Evolutionary conservation across 2,329 filamentous ascomycete species (phyloP).

Genomic region (Boeremia exigua): DNA sequence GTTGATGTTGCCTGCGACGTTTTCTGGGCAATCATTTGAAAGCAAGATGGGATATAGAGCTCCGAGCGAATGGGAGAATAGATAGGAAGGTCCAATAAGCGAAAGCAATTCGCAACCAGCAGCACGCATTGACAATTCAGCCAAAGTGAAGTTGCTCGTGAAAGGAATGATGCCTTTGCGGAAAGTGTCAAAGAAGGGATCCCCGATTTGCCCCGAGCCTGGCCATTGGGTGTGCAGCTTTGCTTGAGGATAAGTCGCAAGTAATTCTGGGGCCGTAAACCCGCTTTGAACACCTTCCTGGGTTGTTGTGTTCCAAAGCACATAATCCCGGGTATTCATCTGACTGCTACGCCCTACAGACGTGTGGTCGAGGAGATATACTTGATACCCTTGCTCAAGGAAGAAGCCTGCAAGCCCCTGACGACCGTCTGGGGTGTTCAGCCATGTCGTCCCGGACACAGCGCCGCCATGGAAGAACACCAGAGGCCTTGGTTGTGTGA

Average conservation of each 20-base stretch:
- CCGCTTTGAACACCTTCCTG: slow-evolving; percentile 2
- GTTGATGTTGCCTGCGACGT: slow-evolving; percentile 56
- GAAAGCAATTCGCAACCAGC: slow-evolving; percentile 53
- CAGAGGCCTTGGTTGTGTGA: slow-evolving; percentile 1
- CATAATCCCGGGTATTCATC: slow-evolving; percentile 3
- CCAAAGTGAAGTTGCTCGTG: slow-evolving; percentile 31
- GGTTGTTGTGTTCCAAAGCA: not conserved
- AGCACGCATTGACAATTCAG: slow-evolving; percentile 40
- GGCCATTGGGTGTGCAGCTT: slow-evolving; percentile 54
- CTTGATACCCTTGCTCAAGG: slow-evolving; percentile 48
- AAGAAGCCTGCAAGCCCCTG: slow-evolving; percentile 14
- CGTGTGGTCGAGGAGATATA: slow-evolving; percentile 58
- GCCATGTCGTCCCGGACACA: slow-evolving; percentile 30
- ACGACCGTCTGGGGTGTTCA: slow-evolving; percentile 50
- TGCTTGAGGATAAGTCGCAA: slow-evolving; percentile 46
- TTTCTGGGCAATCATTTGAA: not conserved
- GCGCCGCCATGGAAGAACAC: slow-evolving; percentile 22
- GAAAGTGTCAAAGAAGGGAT: slow-evolving; percentile 58
- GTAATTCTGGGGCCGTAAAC: slow-evolving; percentile 12
- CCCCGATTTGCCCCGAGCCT: slow-evolving; percentile 47
- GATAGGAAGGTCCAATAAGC: slow-evolving; percentile 50
- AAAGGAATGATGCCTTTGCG: slow-evolving; percentile 52
- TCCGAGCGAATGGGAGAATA: slow-evolving; percentile 58
- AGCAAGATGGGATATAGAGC: slow-evolving; percentile 45
- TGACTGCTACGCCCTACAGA: slow-evolving; percentile 47